These are phyloP conservation scores for Trichoderma sp. DNA, from an alignment of 2,329 filamentous ascomycete genomes.

Conservation along the genomic window DNA sequence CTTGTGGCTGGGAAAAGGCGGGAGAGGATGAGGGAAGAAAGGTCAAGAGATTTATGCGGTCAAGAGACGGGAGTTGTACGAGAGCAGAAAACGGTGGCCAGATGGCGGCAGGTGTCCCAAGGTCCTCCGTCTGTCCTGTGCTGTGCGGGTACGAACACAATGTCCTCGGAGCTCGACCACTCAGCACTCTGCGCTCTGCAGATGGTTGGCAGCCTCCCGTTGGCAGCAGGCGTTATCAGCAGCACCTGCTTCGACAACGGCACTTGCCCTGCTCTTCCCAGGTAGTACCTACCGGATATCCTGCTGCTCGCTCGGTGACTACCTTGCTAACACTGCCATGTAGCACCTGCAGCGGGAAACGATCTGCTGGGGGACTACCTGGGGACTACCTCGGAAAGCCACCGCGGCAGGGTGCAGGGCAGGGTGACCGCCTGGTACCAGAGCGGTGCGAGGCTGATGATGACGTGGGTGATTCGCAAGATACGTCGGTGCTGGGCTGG, in stretches of 20 bases:
- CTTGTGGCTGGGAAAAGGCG: neutral
- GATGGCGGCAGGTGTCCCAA: slow-evolving; percentile 2
- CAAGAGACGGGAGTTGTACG: slow-evolving; percentile 8
- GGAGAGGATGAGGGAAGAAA: neutral
- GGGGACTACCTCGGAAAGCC: neutral
- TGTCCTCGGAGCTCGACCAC: slow-evolving; percentile 10
- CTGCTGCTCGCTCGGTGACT: neutral
- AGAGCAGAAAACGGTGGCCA: slow-evolving; percentile 19
- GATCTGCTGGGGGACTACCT: neutral
- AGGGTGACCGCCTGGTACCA: slow-evolving; percentile 19
- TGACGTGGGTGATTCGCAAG: slow-evolving; percentile 19
- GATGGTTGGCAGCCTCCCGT: neutral
- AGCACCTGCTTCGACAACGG: slow-evolving; percentile 13
- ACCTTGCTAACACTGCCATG: neutral
- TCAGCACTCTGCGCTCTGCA: neutral
- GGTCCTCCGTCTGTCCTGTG: slow-evolving; percentile 20
- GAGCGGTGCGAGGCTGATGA: slow-evolving; percentile 16
- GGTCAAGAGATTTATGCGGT: slow-evolving; percentile 16
- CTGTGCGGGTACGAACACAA: slow-evolving; percentile 21
- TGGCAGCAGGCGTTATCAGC: slow-evolving; percentile 23
- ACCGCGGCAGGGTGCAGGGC: neutral
- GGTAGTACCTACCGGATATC: too few relatives aligned
- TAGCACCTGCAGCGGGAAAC: too few relatives aligned
- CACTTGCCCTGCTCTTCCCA: neutral
- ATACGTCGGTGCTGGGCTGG: neutral